Evolutionary conservation across 2,329 filamentous ascomycete genomes (phyloP), one percentile per base, ranked within the genome.

Genomic region (Arthrobotrys sinensis): DNA sequence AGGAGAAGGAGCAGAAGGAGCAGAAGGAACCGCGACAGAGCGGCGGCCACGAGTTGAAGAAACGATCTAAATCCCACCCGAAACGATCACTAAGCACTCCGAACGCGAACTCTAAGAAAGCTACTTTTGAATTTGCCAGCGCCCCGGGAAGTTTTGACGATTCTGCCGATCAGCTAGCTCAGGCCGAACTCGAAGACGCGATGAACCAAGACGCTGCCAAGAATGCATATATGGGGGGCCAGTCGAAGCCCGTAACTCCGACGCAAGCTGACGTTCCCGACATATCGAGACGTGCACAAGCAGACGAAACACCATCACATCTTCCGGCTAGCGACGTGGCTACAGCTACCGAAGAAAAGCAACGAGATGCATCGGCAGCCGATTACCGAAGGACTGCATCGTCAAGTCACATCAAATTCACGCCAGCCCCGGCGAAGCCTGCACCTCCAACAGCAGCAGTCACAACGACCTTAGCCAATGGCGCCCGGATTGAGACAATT

Each of bases 31-130:
- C 60, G 50, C 65, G 66, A 34, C 73, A 79, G 64, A 75, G 69
- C 52, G 76, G 76, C 24, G 70, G 76, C 46, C 70, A 79, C 55
- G 76, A 73, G 50, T 40, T 73, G 32, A 79, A 79, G 60, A 63
- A 60, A 43, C 60, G 76, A 62, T 75, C 75, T 38, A 72, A 38
- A 63, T 78, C 75, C 14, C 53, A 78, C 40, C 75, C 75, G 0
- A 78, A 78, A 67, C 40, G 75, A 78, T 78, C 75, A 21, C 67
- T 78, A 55, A 79, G 76, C 64, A 79, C 69, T 4, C 70, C 76
- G 38, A 75, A 75, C 68, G 64, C 76, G n/a, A 79, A 75, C 34
- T 65, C 48, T 28, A 79, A 66, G 63, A 78, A 78, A 24, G 63
- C 67, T 4, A 78, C 28, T 28, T 78, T 78, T 68, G 75, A 78